phyloP scores from a whole-genome alignment of 1,284 basidiomycete species.

The Neonothopanus nambi region DNA sequence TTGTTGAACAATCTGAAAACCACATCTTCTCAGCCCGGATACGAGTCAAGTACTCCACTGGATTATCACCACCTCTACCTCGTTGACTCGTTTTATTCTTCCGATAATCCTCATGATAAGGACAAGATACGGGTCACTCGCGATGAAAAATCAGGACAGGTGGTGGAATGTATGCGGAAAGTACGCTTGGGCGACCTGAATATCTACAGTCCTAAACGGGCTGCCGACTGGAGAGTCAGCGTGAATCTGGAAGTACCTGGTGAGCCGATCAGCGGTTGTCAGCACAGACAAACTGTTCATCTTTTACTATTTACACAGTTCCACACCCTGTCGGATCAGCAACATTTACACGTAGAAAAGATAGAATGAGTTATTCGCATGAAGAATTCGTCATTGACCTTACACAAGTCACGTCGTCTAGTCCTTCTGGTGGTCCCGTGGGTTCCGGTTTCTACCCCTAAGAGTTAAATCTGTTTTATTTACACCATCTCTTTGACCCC shows the following conservation, averaged over 20 bases:
- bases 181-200: slow-evolving; percentile 86
- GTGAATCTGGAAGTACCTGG: slow-evolving; percentile 85
- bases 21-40: slow-evolving; percentile 47
- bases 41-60: slow-evolving; percentile 55
- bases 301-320: slow-evolving; percentile 36
- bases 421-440: slow-evolving; percentile 49
- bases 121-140: slow-evolving; percentile 85
- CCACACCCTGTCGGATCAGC: slow-evolving; percentile 60
- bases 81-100: slow-evolving; percentile 79
- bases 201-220: slow-evolving; percentile 79
- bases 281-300: neutral
- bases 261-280: slow-evolving; percentile 35
- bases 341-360: slow-evolving; percentile 73
- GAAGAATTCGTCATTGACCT: slow-evolving; percentile 93
- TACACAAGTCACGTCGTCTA: slow-evolving; percentile 79
- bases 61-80: slow-evolving; percentile 80
- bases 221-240: slow-evolving; percentile 91
- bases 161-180: slow-evolving; percentile 76
- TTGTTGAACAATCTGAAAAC: slow-evolving; percentile 80
- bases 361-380: slow-evolving; percentile 90
- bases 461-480: slow-evolving; percentile 1
- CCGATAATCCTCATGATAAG: slow-evolving; percentile 45
- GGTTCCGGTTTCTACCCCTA: slow-evolving; percentile 24
- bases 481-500: neutral
- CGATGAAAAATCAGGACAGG: slow-evolving; percentile 70